Conservation (phyloP, 495 filamentous ascomycete genomes). For the Penicillium alfredii region DNA sequence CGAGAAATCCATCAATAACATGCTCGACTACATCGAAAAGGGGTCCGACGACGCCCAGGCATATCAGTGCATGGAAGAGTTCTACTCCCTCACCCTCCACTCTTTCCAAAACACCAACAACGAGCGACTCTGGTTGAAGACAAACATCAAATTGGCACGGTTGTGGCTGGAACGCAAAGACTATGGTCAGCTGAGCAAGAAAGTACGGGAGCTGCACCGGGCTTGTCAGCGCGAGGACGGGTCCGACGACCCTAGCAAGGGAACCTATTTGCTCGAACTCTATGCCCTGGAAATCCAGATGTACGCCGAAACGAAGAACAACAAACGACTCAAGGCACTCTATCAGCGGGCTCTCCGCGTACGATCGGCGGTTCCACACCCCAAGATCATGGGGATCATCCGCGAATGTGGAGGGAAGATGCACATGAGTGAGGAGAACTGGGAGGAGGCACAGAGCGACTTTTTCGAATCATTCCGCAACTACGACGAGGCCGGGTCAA, state of each 20-base stretch:
- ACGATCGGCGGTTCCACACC: constrained; percentile 90
- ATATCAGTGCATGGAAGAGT: constrained; percentile 84
- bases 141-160: constrained; percentile 92
- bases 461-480: constrained; percentile 99
- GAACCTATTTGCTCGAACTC: constrained; percentile 91
- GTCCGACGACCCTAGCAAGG: constrained; percentile 88
- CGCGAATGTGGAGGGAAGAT: constrained; percentile 98
- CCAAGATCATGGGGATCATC: constrained; percentile 98
- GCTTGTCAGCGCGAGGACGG: constrained; percentile 88
- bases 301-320: constrained; percentile 95
- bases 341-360: constrained; percentile 89
- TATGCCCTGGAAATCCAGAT: constrained; percentile 98
- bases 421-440: constrained; percentile 99
- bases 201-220: constrained; percentile 81
- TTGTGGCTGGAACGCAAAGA: constrained; percentile 88
- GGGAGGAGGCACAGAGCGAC: constrained; percentile 93
- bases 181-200: constrained; percentile 73
- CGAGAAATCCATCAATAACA: constrained; percentile 98
- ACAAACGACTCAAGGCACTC: constrained; percentile 89
- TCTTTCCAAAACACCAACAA: constrained; percentile 98
- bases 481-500: constrained; percentile 94
- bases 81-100: constrained; percentile 87
- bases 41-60: constrained; percentile 73
- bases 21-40: constrained; percentile 98
- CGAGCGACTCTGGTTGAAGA: constrained; percentile 95